Evolutionary conservation across 164 flowering plant species (phyloP).

Genomic region (Magnolia officinalis): DNA sequence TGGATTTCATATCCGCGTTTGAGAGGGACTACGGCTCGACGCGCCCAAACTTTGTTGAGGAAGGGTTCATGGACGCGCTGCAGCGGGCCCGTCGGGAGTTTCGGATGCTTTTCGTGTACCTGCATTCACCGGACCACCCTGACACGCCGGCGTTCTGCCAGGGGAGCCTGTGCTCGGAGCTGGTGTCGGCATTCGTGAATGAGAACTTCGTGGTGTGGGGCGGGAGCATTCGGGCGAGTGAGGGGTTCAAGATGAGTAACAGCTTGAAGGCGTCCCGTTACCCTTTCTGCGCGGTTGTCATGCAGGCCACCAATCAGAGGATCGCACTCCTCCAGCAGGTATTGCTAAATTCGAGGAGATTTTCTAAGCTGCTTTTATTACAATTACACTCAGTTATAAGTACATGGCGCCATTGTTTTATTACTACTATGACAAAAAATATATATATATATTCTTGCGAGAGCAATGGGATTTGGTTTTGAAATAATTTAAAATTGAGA

Average conservation of each 20-base stretch:
- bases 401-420: not conserved
- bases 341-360: constrained; percentile 2
- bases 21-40: constrained; percentile 71
- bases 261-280: constrained; percentile 90
- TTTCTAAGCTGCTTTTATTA: not conserved
- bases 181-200: constrained; percentile 61
- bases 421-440: not conserved
- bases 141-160: constrained; percentile 77
- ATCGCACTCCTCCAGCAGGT: constrained; percentile 96
- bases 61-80: constrained; percentile 89
- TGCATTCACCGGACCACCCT: constrained; percentile 96
- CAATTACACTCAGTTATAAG: not conserved
- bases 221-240: constrained; percentile 84
- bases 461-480: not conserved
- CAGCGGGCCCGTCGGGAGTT: constrained; percentile 67
- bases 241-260: constrained; percentile 99
- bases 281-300: constrained; percentile 91
- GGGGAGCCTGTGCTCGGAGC: constrained; percentile 64
- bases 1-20: constrained; percentile 55
- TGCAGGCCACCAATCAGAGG: constrained; percentile 88
- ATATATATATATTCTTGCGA: not conserved
- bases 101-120: constrained; percentile 81
- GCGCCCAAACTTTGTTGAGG: constrained; percentile 65
- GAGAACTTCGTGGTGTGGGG: constrained; percentile 97
- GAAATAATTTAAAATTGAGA: no score